Conservation (phyloP, 192 early-diverging fungal genomes). For the Funneliformis mosseae region DNA sequence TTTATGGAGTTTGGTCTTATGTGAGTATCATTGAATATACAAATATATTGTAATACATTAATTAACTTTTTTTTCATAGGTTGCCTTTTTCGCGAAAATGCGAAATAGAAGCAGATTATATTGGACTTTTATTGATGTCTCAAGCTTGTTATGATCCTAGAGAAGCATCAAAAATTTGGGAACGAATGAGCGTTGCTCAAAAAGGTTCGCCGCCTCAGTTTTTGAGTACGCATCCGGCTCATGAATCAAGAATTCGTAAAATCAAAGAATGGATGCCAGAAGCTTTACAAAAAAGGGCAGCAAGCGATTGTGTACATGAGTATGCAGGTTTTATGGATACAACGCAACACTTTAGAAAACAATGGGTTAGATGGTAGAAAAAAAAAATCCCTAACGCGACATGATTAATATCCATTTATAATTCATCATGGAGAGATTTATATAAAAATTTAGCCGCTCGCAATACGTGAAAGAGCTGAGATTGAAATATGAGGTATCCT, state of each 20-base stretch:
- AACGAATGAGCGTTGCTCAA: slow-evolving; percentile 66
- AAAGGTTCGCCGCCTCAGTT: slow-evolving; percentile 57
- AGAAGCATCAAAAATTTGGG: slow-evolving; percentile 81
- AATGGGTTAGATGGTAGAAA: slow-evolving; percentile 22
- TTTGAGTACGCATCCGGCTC: slow-evolving; percentile 84
- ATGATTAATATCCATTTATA: no score
- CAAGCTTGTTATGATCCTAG: slow-evolving; percentile 90
- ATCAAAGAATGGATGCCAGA: slow-evolving; percentile 68
- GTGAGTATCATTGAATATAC: slow-evolving; percentile 27
- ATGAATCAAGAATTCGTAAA: slow-evolving; percentile 65
- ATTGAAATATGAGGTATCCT: no score
- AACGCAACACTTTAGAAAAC: not conserved
- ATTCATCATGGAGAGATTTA: no score
- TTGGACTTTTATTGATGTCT: slow-evolving; percentile 88
- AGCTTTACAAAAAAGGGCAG: slow-evolving; percentile 50
- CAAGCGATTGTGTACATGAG: slow-evolving; percentile 51
- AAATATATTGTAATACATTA: no score
- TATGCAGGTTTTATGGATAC: slow-evolving; percentile 8
- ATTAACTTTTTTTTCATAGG: no score
- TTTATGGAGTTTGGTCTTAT: slow-evolving; percentile 73
- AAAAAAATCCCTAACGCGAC: not conserved
- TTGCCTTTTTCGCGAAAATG: slow-evolving; percentile 86
- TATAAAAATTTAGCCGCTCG: no score
- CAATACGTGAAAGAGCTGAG: no score
- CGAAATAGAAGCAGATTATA: slow-evolving; percentile 92